Percentiles rank a stretch among this genome's conserved stretches.
Evolutionary conservation across 169 alveolate species (phyloP).

Genomic region (Plasmodium fragile): DNA sequence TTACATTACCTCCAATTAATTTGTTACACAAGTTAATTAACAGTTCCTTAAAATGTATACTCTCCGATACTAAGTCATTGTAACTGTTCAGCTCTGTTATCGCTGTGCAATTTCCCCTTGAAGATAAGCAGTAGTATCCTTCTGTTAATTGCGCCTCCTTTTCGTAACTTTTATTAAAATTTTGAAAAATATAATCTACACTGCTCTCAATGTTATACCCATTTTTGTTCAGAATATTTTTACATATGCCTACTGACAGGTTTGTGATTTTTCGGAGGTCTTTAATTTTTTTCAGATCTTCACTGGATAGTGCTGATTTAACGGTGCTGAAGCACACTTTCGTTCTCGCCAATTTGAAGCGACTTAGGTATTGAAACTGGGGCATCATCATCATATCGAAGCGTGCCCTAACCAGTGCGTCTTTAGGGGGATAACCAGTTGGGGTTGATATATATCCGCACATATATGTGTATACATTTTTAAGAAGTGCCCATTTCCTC

Average conservation of each 20-base stretch:
- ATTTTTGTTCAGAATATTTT: slow-evolving; percentile 57
- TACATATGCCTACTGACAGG: slow-evolving; percentile 55
- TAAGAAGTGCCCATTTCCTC: neutral
- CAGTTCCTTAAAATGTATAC: slow-evolving; percentile 65
- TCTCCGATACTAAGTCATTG: slow-evolving; percentile 70
- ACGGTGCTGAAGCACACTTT: slow-evolving; percentile 12
- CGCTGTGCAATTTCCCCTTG: slow-evolving; percentile 8
- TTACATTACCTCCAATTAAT: slow-evolving; percentile 17
- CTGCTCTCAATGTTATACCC: slow-evolving; percentile 55
- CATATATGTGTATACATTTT: neutral
- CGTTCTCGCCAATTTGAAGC: neutral
- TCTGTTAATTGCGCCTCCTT: slow-evolving; percentile 44
- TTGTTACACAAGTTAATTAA: slow-evolving; percentile 53
- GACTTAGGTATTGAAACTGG: neutral
- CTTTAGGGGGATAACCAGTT: neutral
- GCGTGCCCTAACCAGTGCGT: neutral
- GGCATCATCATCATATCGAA: neutral
- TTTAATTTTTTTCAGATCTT: slow-evolving; percentile 33
- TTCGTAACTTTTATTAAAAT: slow-evolving; percentile 37
- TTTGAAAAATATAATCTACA: slow-evolving; percentile 60
- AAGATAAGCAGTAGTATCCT: slow-evolving; percentile 68
- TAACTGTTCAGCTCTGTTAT: slow-evolving; percentile 43
- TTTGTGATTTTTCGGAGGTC: slow-evolving; percentile 70
- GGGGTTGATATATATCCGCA: neutral
- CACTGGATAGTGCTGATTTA: slow-evolving; percentile 20